Conservation (phyloP, 306 rosid species). For the Medicago truncatula region MtrunA17r5.0-ANR NC_053042.1:4034501-4035000, state of each 20-base stretch:
- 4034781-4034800: not conserved
- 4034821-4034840: slow-evolving; percentile 97
- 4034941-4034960: slow-evolving; percentile 24
- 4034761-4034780: slow-evolving; percentile 23
- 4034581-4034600: not conserved
- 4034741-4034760: slow-evolving; percentile 23
- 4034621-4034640: slow-evolving; percentile 98
- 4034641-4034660: slow-evolving; percentile 90
- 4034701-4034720: slow-evolving; percentile 9
- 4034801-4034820: slow-evolving; percentile 58
- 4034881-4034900: slow-evolving; percentile 97
- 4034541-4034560: slow-evolving; percentile 13
- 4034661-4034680: slow-evolving; percentile 97
- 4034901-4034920: slow-evolving; percentile 82
- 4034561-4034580: slow-evolving; percentile 17
- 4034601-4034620: slow-evolving; percentile 38
- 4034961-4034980: slow-evolving; percentile 37
- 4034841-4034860: slow-evolving; percentile 97
- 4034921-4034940: slow-evolving; percentile 22
- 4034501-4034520: slow-evolving; percentile 16
- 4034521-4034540: not conserved
- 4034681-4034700: slow-evolving; percentile 94
- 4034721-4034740: slow-evolving; percentile 5
- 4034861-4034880: slow-evolving; percentile 93
- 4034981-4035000: slow-evolving; percentile 83